Percentiles rank a stretch among this genome's conserved stretches.
These are phyloP conservation scores for Tilletia indica DNA, from an alignment of 1,284 basidiomycete species.

Conservation along the genomic window DNA sequence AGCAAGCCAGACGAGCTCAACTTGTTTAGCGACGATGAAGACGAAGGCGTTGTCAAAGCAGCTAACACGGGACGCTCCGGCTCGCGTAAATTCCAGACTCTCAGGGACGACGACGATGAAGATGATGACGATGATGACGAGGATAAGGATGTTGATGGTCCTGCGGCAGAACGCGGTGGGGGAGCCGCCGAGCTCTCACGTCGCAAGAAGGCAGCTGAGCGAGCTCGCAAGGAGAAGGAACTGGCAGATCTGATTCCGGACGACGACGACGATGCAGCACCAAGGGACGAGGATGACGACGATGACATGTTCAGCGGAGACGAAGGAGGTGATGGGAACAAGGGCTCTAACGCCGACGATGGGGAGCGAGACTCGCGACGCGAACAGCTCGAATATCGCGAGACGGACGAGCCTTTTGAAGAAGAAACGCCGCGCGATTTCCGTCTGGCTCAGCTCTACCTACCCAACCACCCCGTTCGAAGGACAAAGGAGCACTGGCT, in stretches of 20 bases:
- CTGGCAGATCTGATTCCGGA: constrained; percentile 13
- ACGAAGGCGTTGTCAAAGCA: background rate
- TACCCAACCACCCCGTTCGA: constrained; percentile 45
- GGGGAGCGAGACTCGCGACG: background rate
- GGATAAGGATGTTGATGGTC: background rate
- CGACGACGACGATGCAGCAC: background rate
- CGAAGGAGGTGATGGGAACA: background rate
- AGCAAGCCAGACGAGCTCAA: background rate
- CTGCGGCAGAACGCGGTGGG: background rate
- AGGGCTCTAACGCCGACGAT: background rate
- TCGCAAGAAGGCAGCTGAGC: background rate
- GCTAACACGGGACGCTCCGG: background rate
- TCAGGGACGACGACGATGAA: constrained; percentile 6
- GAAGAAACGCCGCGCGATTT: constrained; percentile 65
- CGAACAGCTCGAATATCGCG: constrained; percentile 17
- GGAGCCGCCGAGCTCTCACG: background rate
- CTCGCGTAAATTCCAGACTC: background rate
- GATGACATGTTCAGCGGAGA: constrained; percentile 13
- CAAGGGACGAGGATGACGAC: background rate
- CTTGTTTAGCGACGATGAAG: constrained; percentile 11
- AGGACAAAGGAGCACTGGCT: constrained; percentile 50
- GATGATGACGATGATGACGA: background rate
- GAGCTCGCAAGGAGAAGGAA: background rate
- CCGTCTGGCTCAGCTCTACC: constrained; percentile 58
- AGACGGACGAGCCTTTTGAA: constrained; percentile 38